A percentile compares a stretch with the other conserved stretches of the same genome.
These are phyloP conservation scores for Cercospora canescens DNA, from an alignment of 2,329 filamentous ascomycete genomes.

Conservation along the genomic window DNA sequence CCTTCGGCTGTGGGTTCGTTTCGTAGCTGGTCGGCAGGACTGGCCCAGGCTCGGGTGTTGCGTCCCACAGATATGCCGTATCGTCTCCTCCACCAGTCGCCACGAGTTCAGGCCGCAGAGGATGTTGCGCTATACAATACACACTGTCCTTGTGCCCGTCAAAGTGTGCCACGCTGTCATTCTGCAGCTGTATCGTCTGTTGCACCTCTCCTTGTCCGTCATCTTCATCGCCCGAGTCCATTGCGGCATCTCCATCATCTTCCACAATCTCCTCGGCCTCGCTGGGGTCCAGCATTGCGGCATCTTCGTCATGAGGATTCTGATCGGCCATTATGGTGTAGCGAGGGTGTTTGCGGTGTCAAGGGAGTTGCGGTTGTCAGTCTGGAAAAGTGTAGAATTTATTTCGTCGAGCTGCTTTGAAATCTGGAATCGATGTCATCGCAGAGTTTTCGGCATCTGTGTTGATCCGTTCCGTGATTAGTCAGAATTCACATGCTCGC, in stretches of 20 bases:
- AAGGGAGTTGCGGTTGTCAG: no score
- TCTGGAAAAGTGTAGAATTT: neutral
- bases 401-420: constrained; percentile 1
- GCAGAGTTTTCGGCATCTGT: neutral
- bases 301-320: constrained; percentile 49
- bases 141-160: constrained; percentile 88
- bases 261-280: constrained; percentile 75
- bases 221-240: constrained; percentile 72
- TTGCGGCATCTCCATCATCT: constrained; percentile 68
- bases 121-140: constrained; percentile 94
- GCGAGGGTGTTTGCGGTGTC: no score
- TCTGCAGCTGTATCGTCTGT: constrained; percentile 76
- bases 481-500: neutral
- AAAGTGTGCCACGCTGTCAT: constrained; percentile 92
- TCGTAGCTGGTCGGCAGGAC: constrained; percentile 77
- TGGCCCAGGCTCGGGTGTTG: constrained; percentile 60
- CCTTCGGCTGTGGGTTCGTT: constrained; percentile 60
- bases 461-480: neutral
- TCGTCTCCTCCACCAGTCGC: constrained; percentile 88
- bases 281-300: constrained; percentile 72
- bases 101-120: constrained; percentile 71
- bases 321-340: constrained; percentile 14
- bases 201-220: constrained; percentile 44
- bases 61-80: constrained; percentile 83
- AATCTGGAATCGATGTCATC: constrained; percentile 3